These are phyloP conservation scores for Diplodia seriata DNA, from an alignment of 2,329 filamentous ascomycete genomes.

Conservation along the genomic window DNA sequence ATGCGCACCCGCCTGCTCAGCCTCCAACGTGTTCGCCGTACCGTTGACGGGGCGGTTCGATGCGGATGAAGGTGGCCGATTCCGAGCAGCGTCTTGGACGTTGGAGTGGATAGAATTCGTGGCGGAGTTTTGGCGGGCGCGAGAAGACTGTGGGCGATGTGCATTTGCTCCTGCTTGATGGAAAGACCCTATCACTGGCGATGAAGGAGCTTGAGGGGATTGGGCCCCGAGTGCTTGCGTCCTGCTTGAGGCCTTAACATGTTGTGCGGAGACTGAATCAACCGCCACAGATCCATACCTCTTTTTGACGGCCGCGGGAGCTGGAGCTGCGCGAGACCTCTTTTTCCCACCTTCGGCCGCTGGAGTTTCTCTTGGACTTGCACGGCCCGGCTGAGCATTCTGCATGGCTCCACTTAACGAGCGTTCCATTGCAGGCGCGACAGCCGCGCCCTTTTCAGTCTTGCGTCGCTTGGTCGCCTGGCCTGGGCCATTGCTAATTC, in stretches of 20 bases:
- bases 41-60: slow-evolving; percentile 39
- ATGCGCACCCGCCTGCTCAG: slow-evolving; percentile 19
- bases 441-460: slow-evolving; percentile 67
- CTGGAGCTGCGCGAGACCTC: slow-evolving; percentile 70
- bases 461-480: slow-evolving; percentile 77
- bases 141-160: slow-evolving; percentile 70
- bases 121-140: slow-evolving; percentile 75
- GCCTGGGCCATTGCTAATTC: slow-evolving; percentile 66
- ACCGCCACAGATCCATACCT: slow-evolving; percentile 61
- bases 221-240: slow-evolving; percentile 61
- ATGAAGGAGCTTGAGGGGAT: slow-evolving; percentile 76
- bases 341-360: slow-evolving; percentile 71
- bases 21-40: slow-evolving; percentile 1
- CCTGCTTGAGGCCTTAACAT: slow-evolving; percentile 40
- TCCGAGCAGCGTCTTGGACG: slow-evolving; percentile 53
- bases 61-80: slow-evolving; percentile 47
- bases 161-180: slow-evolving; percentile 61
- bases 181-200: slow-evolving; percentile 74
- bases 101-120: slow-evolving; percentile 54
- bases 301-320: slow-evolving; percentile 78
- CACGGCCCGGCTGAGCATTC: slow-evolving; percentile 50
- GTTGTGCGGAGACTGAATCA: slow-evolving; percentile 3
- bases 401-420: slow-evolving; percentile 68
- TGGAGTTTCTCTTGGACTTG: slow-evolving; percentile 74
- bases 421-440: slow-evolving; percentile 65